Evolutionary conservation across 768 basidiomycete genomes (phyloP), one percentile per base, ranked within the genome.

Genomic region (Xerocomellus amylosporus): DNA sequence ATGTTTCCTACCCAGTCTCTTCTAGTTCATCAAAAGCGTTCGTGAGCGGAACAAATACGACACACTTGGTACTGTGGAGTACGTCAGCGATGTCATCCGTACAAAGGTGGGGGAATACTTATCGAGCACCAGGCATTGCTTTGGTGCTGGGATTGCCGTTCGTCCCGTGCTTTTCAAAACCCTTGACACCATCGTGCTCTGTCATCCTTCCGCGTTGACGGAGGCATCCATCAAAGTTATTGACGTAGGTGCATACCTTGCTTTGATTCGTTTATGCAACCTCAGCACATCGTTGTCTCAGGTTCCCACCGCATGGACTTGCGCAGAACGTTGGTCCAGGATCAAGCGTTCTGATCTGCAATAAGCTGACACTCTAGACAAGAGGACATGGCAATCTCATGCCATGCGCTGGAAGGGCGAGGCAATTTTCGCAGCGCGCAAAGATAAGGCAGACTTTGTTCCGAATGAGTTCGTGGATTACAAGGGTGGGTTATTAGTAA

Each of bases 1-100:
- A 12, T 20, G 4, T n/a, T 22, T 45, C 33, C 14, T 17, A 8
- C 34, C 43, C 8, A 53, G 19, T 17, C 12, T 9, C 28, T 41
- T 24, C 46, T 33, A 75, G 74, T 75, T 76, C 64, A 65, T 74
- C 26, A 65, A 68, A 46, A 64, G 55, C 28, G 51, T 81, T 2
- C 74, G 71, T 55, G 64, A 70, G 31, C 70, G 74, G 44, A 70
- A 74, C 43, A 70, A 68, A 20, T 77, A 79, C 46, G 61, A 64
- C 42, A 73, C 67, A 57, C 67, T 81, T 30, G 77, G 77, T 0
- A 70, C 73, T 14, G 70, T 76, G 19, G 80, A 79, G 69, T 79
- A 67, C 13, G 64, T 54, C 7, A 15, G 26, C 22, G 19, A 41
- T 44, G 42, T 38, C 37, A 31, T 47, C 26, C 4, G 2, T n/a